These are phyloP conservation scores for Solanum hybrid DNA, from an alignment of 305 asterid genomes.

Conservation along the genomic window DNA sequence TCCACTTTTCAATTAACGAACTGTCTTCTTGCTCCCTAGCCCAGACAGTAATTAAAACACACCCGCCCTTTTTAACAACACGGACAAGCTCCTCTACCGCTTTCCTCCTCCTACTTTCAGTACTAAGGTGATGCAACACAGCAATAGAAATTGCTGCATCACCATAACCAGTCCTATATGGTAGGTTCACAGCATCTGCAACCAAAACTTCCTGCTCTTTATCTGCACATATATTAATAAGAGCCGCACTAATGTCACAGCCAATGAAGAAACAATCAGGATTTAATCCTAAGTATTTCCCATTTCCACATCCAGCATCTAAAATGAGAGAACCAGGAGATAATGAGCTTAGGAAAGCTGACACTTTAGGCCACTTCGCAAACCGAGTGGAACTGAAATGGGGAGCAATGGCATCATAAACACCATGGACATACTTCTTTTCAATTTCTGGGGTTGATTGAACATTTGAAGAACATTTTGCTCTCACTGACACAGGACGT, in stretches of 20 bases:
- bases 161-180: slow-evolving; percentile 71
- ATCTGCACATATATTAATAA: slow-evolving; percentile 61
- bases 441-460: slow-evolving; percentile 87
- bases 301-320: slow-evolving; percentile 96
- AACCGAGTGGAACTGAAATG: slow-evolving; percentile 92
- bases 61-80: slow-evolving; percentile 65
- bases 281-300: slow-evolving; percentile 80
- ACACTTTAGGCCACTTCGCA: slow-evolving; percentile 98
- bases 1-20: slow-evolving; percentile 76
- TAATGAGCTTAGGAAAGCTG: slow-evolving; percentile 60
- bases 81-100: slow-evolving; percentile 87
- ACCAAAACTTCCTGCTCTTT: slow-evolving; percentile 83
- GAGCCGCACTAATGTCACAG: slow-evolving; percentile 78
- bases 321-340: slow-evolving; percentile 67
- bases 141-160: slow-evolving; percentile 97
- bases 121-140: slow-evolving; percentile 89
- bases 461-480: slow-evolving; percentile 32
- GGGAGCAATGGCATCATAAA: slow-evolving; percentile 98
- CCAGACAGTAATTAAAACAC: slow-evolving; percentile 86
- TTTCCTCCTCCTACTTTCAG: slow-evolving; percentile 70
- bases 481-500: slow-evolving; percentile 32
- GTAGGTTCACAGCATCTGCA: slow-evolving; percentile 90
- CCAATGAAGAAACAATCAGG: slow-evolving; percentile 63
- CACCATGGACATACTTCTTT: slow-evolving; percentile 83
- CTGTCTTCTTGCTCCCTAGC: slow-evolving; percentile 90